These are phyloP conservation scores for Tinospora cordifolia DNA, from an alignment of 164 flowering plant genomes.

Conservation along the genomic window DNA sequence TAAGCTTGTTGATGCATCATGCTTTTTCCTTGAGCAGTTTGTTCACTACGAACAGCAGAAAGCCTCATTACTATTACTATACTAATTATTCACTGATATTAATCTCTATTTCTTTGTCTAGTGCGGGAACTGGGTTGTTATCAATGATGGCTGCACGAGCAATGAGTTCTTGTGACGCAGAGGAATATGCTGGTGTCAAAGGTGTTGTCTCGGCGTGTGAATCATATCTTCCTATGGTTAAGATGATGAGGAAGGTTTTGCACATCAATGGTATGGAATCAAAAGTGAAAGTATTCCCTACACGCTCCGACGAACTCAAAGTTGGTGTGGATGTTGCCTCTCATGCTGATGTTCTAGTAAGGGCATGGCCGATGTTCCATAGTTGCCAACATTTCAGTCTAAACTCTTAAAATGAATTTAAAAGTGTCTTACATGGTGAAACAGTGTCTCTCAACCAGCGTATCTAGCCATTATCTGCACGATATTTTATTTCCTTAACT, in stretches of 20 bases:
- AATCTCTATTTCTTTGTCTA: conserved; percentile 20
- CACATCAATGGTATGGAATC: conserved; percentile 57
- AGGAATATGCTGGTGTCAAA: conserved; percentile 14
- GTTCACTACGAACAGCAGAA: background rate
- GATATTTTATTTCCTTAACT: too few relatives aligned
- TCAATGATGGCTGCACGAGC: conserved; percentile 96
- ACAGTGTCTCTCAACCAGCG: too few relatives aligned
- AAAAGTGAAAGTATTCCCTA: conserved; percentile 48
- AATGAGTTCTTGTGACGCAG: conserved; percentile 33
- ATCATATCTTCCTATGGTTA: conserved; percentile 92
- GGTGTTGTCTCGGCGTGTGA: conserved; percentile 84
- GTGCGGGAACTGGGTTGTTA: conserved; percentile 91
- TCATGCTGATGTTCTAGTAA: conserved; percentile 79
- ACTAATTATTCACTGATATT: background rate
- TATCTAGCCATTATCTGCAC: too few relatives aligned
- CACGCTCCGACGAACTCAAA: conserved; percentile 83
- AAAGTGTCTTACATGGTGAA: too few relatives aligned
- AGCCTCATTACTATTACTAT: background rate
- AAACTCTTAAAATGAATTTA: too few relatives aligned
- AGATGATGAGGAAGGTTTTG: conserved; percentile 71
- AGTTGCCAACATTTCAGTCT: background rate
- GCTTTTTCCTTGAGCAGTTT: background rate
- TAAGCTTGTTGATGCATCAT: too few relatives aligned
- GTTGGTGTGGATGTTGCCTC: conserved; percentile 61
- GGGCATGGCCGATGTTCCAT: conserved; percentile 13